Base-by-base conservation (phyloP, 345 rosid species). In the Dipteronia dyeriana region DNA sequence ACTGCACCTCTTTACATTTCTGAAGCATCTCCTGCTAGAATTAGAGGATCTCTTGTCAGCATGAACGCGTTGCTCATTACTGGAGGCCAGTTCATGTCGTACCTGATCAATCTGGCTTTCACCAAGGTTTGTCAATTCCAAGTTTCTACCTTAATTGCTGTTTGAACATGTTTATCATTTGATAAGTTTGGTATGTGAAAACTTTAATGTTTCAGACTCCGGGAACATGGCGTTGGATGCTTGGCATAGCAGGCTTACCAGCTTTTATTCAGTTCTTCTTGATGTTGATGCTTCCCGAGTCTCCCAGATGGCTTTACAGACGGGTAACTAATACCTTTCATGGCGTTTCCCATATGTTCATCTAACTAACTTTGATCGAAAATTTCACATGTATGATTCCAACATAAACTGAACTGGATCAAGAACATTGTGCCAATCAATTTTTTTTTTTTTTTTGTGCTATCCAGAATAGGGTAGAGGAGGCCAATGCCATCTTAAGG, bases 161-260 rank as follows among this genome's bases (percentile, higher is more conserved):
- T 31, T 65, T 20, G n/a, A 26, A 12, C 68, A 26, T 29, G n/a
- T 26, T 29, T 8, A 14, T 1, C 29, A 9, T 71, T 53, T n/a
- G 66, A 34, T 34, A 19, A 22, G 9, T n/a, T 11, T n/a, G 0
- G 2, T 4, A 7, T 59, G 63, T 22, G 13, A 2, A 14, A 70
- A 73, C 0, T 26, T 14, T 10, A 12, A 29, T 71, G 68, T 56
- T 70, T 70, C 81, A 92, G 95, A 85, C 80, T 43, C 85, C 79
- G 1, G 92, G 98, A 47, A 92, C 98, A 0, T 96, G 99, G 98
- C 88, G 95, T 16, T 94, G 99, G 97, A 94, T 96, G 99, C 92
- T 94, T 38, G 99, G 99, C 2, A 74, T 94, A 1, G 95, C 95
- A 0, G 95, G 87, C 16, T 9, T 85, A 2, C 98, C 98, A 0